Conservation (phyloP, 2,329 filamentous ascomycete species). For the Juglanconis sp. region DNA sequence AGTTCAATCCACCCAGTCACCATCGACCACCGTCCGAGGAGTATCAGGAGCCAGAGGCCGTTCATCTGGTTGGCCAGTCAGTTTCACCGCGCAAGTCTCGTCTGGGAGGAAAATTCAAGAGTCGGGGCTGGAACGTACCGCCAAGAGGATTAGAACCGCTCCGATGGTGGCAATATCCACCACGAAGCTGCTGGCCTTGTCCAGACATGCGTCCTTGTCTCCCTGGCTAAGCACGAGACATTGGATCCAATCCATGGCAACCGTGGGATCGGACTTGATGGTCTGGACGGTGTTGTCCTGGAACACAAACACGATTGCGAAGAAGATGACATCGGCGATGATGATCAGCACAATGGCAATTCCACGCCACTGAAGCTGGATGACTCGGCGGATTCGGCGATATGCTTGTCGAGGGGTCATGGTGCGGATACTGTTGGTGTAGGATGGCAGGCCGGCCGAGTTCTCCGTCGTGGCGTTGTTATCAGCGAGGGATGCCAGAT, state of each 20-base stretch:
- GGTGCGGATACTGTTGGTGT: slow-evolving; percentile 70
- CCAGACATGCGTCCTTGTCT: slow-evolving; percentile 65
- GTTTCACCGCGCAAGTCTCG: neutral
- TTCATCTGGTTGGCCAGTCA: slow-evolving; percentile 55
- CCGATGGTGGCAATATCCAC: slow-evolving; percentile 74
- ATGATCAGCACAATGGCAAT: slow-evolving; percentile 89
- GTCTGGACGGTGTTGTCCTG: slow-evolving; percentile 71
- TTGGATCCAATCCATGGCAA: slow-evolving; percentile 62
- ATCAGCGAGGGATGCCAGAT: slow-evolving; percentile 78
- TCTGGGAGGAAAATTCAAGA: no score
- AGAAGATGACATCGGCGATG: slow-evolving; percentile 87
- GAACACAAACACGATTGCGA: slow-evolving; percentile 85
- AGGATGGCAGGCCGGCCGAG: slow-evolving; percentile 67
- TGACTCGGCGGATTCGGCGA: slow-evolving; percentile 77
- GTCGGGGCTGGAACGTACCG: slow-evolving; percentile 51
- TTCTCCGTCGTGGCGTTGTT: slow-evolving; percentile 66
- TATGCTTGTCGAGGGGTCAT: slow-evolving; percentile 85
- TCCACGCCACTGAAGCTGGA: slow-evolving; percentile 91
- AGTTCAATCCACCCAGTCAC: slow-evolving; percentile 77
- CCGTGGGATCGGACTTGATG: slow-evolving; percentile 48
- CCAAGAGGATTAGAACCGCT: slow-evolving; percentile 78
- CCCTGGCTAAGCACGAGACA: slow-evolving; percentile 63
- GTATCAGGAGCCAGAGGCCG: slow-evolving; percentile 78
- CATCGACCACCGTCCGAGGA: slow-evolving; percentile 84
- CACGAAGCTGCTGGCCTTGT: slow-evolving; percentile 57